Evolutionary conservation across 306 rosid species (phyloP).

Genomic region (Luffa aegyptiaca): DNA sequence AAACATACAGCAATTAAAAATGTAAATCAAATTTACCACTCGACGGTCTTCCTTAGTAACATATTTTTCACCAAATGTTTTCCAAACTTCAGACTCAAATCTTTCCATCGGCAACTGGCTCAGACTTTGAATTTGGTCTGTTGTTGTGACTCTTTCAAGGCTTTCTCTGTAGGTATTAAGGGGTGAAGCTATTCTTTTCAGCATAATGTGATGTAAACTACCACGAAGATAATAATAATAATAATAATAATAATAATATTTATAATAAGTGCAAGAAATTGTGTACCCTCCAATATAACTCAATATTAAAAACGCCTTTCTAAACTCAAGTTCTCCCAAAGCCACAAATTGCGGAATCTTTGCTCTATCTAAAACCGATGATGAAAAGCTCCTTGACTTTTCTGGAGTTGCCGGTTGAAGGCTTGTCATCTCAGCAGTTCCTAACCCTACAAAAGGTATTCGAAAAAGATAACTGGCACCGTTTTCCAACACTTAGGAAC

Average conservation of each 20-base stretch:
- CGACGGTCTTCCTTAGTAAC: constrained; percentile 21
- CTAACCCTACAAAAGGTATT: background rate
- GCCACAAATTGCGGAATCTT: constrained; percentile 23
- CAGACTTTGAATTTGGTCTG: constrained; percentile 27
- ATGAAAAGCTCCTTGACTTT: background rate
- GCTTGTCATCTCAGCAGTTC: background rate
- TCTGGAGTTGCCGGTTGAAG: background rate
- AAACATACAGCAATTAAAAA: background rate
- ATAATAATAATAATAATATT: too few species aligned
- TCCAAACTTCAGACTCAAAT: constrained; percentile 50
- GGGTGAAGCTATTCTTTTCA: background rate
- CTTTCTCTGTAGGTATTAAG: constrained; percentile 11
- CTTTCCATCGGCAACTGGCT: constrained; percentile 28
- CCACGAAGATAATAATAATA: background rate
- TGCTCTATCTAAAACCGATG: background rate
- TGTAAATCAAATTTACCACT: constrained; percentile 27
- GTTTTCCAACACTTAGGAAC: background rate
- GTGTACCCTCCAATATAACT: constrained; percentile 50
- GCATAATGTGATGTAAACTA: background rate
- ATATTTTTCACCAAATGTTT: constrained; percentile 17
- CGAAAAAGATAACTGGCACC: background rate
- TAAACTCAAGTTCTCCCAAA: constrained; percentile 63
- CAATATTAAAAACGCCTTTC: constrained; percentile 50
- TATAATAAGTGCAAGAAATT: background rate
- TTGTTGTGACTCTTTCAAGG: constrained; percentile 22